Evolutionary conservation across 345 rosid species (phyloP), one percentile per base, ranked within the genome.

Genomic region (Geranium rotundifolium): DNA sequence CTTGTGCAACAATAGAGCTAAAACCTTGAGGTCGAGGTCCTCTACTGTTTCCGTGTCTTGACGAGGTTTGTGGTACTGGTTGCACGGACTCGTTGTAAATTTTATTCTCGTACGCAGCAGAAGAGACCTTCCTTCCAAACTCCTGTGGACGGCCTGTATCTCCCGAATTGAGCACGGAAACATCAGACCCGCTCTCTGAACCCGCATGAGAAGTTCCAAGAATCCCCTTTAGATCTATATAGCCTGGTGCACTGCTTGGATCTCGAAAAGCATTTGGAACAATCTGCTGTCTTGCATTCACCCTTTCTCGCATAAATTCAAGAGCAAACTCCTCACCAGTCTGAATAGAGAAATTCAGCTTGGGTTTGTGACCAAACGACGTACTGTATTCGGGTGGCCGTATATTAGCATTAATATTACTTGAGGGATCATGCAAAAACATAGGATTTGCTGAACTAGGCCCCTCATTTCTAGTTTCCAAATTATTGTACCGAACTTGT

Each of bases 261-360:
- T 84, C 86, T 59, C 72, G 63, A 18, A 65, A 69, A 65, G 69
- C 64, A 71, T 71, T 69, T 46, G 75, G 82, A 58, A 75, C 58
- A 18, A 74, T 56, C 37, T 78, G 82, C 63, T 77, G 82, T 68
- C 75, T 79, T 57, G 86, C 82, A 71, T 77, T 84, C 67, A 75
- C 82, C 73, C 84, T 78, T 37, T 82, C 87, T 30, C 79, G 77
- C 89, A 84, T 86, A 76, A 86, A 86, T 67, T 86, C 93, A 15
- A 86, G 74, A 62, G 89, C 69, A 75, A 86, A 86, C 82, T 86
- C 93, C 77, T 86, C 93, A 3, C 93, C 93, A 19, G 89, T 86
- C 74, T 78, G 92, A 69, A 84, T 82, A 54, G 93, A 86, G 66
- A 59, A 86, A 72, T 84, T 84, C 67, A 68, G 83, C 17, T 82